Evolutionary conservation across 1,284 basidiomycete genomes (phyloP).

Genomic region (Trametes pubescens): DNA sequence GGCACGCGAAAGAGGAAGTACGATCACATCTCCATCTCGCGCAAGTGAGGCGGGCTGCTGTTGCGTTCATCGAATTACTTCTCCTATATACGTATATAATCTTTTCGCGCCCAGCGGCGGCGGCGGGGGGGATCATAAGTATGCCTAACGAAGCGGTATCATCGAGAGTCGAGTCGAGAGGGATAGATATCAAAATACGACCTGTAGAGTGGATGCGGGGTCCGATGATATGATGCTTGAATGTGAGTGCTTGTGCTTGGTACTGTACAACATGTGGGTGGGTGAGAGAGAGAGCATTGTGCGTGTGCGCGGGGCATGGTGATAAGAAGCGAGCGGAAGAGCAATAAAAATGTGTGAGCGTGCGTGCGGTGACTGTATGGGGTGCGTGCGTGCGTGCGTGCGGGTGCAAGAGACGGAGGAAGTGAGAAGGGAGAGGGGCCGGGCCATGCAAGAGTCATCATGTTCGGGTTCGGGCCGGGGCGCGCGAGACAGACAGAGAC

Average conservation of each 20-base stretch:
- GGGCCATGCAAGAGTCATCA: conserved; percentile 2
- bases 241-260: not conserved
- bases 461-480: too few relatives aligned
- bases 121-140: not conserved
- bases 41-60: too few relatives aligned
- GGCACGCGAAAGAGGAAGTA: too few relatives aligned
- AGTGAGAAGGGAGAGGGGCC: too few relatives aligned
- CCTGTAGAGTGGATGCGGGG: not conserved
- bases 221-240: not conserved
- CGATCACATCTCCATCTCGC: too few relatives aligned
- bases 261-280: conserved; percentile 6
- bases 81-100: conserved; percentile 1
- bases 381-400: conserved; percentile 1
- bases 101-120: not conserved
- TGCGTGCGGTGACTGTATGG: conserved; percentile 8
- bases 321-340: not conserved
- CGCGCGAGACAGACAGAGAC: too few relatives aligned
- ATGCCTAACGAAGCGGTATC: not conserved
- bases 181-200: not conserved
- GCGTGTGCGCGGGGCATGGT: not conserved
- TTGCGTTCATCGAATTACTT: not conserved
- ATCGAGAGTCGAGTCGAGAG: too few relatives aligned
- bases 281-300: not conserved
- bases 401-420: conserved; percentile 1
- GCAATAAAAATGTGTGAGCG: conserved; percentile 13